Evolutionary conservation across 495 filamentous ascomycete species (phyloP).

Genomic region (Tuber microsphaerosporum): DNA sequence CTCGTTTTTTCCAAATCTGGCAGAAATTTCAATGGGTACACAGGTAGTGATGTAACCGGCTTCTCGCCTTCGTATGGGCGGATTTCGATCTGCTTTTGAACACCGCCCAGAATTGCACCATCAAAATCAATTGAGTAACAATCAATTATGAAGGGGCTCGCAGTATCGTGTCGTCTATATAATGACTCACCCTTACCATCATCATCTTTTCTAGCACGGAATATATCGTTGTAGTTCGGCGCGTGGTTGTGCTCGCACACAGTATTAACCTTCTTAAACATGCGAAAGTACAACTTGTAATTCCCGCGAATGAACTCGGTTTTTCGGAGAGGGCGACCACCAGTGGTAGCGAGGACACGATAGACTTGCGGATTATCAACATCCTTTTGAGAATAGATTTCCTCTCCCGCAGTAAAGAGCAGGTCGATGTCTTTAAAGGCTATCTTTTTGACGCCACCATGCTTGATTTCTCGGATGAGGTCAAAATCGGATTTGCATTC

Average conservation of each 20-base stretch:
- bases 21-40: not conserved
- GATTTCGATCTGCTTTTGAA: not conserved
- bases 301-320: not conserved
- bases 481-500: not conserved
- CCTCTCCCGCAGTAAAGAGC: not conserved
- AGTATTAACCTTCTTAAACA: not conserved
- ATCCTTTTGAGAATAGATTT: not conserved
- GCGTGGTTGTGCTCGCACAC: not conserved
- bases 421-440: not conserved
- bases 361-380: not conserved
- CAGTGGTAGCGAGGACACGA: not conserved
- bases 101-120: not conserved
- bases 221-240: not conserved
- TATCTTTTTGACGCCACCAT: not conserved
- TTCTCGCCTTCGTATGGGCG: not conserved
- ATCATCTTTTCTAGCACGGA: not conserved
- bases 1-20: not conserved
- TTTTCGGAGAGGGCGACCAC: not conserved
- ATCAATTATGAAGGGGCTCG: not conserved
- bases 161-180: not conserved
- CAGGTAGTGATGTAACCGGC: not conserved
- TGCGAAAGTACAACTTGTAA: not conserved
- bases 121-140: conserved; percentile 1
- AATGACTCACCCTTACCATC: not conserved
- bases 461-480: not conserved